Conservation (phyloP, 2,329 filamentous ascomycete genomes). For the Huntiella abstrusa region DNA sequence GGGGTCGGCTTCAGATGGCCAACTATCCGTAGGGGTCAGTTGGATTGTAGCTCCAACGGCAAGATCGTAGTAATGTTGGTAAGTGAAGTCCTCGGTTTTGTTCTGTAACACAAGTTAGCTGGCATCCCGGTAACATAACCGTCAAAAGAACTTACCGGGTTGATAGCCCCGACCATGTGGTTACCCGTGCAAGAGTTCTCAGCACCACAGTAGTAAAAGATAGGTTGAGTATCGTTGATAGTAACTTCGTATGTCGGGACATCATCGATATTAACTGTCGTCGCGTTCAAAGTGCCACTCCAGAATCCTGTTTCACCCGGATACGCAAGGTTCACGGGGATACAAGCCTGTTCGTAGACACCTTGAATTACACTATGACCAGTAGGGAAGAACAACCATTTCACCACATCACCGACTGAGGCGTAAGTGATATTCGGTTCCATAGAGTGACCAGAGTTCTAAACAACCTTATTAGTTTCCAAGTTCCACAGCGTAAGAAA, state of each 20-base stretch:
- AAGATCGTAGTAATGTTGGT: slow-evolving; percentile 27
- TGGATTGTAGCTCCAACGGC: slow-evolving; percentile 31
- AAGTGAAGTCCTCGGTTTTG: slow-evolving; percentile 18
- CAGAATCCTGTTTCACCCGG: slow-evolving; percentile 32
- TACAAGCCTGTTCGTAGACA: slow-evolving; percentile 39
- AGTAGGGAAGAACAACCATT: slow-evolving; percentile 42
- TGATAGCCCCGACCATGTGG: slow-evolving; percentile 61
- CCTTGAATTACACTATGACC: slow-evolving; percentile 47
- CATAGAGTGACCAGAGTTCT: slow-evolving; percentile 18
- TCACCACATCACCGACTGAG: slow-evolving; percentile 29
- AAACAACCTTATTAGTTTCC: background rate
- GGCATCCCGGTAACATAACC: slow-evolving; percentile 2
- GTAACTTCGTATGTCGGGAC: slow-evolving; percentile 23
- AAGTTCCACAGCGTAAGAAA: background rate
- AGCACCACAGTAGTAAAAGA: slow-evolving; percentile 54
- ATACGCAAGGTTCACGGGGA: slow-evolving; percentile 37
- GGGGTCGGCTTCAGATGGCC: slow-evolving; percentile 27
- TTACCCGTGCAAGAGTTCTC: slow-evolving; percentile 43
- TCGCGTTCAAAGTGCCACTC: slow-evolving; percentile 28
- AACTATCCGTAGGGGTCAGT: slow-evolving; percentile 35
- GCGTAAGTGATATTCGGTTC: slow-evolving; percentile 17
- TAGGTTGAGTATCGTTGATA: slow-evolving; percentile 41
- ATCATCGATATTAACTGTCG: slow-evolving; percentile 14
- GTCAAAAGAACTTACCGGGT: slow-evolving; percentile 31
- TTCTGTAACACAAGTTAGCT: slow-evolving; percentile 5